Base-by-base conservation (phyloP, 164 flowering plant genomes). In the Chimonanthus praecox region DNA sequence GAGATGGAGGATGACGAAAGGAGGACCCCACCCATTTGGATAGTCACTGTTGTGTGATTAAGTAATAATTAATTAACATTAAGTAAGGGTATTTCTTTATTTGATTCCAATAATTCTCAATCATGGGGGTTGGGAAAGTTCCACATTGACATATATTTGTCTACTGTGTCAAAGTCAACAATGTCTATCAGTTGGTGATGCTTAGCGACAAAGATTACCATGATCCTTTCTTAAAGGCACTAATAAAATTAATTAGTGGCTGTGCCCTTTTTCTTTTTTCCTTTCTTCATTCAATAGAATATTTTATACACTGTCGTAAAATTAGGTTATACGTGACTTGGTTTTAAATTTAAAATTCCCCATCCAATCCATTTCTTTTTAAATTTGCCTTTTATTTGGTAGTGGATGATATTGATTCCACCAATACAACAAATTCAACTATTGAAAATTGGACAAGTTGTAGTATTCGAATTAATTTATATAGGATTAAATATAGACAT, bases 131-230 rank as follows among this genome's bases (percentile, higher is more conserved):
- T 33, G 67, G 61, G 50, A 7, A 20, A 33, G 21, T 70, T 43
- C 20, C 72, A 69, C 63, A 6, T 61, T 67, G 49, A 63, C 48
- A 58, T 50, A 46, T 7, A 46, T 43, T 43, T 20, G 6, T 33
- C 20, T 13, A 76, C 71, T 66, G 61, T 66, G 47, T 65, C 66
- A 33, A 71, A 67, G 78, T 76, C 78, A 77, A 74, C 78, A 77
- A 74, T 72, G 71, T 46, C 67, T 33, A 68, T 77, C 75, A 51
- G 58, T 68, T 73, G 68, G 65, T 21, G 45, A 72, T 70, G 15
- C 76, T 77, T 73, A 51, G 60, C 8, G 74, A 71, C 71, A 58
- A 76, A 76, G 74, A 67, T 71, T 76, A 43, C n/a, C 45, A 67
- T 71, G 48, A 45, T 65, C 9, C 47, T 47, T 33, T 16, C 58